A percentile compares a stretch with the other conserved stretches of the same genome.
Evolutionary conservation across 805 yeast species (phyloP).

Genomic region (Danielia reshetovae): DNA sequence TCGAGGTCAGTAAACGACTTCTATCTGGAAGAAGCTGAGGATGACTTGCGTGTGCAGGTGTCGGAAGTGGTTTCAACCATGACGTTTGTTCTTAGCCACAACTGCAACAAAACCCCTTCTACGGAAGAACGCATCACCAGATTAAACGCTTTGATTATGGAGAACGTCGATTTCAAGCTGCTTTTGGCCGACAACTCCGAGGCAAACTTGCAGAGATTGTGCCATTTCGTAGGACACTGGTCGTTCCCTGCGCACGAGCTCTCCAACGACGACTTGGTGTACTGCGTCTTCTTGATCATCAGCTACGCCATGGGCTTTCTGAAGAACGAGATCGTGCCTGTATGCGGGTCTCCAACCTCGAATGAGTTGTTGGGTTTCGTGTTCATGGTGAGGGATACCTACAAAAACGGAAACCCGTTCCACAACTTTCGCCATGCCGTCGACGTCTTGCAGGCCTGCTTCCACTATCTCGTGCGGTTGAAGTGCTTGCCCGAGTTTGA

Average conservation of each 20-base stretch:
- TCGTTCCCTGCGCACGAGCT: constrained; percentile 67
- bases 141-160: constrained; percentile 23
- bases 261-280: constrained; percentile 60
- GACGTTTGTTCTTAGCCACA: constrained; percentile 27
- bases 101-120: constrained; percentile 21
- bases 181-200: constrained; percentile 24
- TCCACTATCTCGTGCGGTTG: constrained; percentile 52
- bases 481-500: constrained; percentile 35
- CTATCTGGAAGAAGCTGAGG: constrained; percentile 4
- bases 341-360: constrained; percentile 11
- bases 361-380: constrained; percentile 57
- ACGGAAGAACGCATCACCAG: constrained; percentile 20
- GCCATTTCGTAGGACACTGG: constrained; percentile 55
- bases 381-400: constrained; percentile 68
- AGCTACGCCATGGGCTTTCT: constrained; percentile 32
- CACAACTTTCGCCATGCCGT: constrained; percentile 95
- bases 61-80: constrained; percentile 31
- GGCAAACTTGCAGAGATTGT: constrained; percentile 23
- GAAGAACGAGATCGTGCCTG: constrained; percentile 9
- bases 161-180: constrained; percentile 27
- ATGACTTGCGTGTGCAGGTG: constrained; percentile 7
- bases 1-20: constrained; percentile 17
- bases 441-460: constrained; percentile 90
- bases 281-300: constrained; percentile 56
- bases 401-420: constrained; percentile 82